Evolutionary conservation across 805 yeast species (phyloP).

Genomic region (Schwanniomyces polymorphus): DNA sequence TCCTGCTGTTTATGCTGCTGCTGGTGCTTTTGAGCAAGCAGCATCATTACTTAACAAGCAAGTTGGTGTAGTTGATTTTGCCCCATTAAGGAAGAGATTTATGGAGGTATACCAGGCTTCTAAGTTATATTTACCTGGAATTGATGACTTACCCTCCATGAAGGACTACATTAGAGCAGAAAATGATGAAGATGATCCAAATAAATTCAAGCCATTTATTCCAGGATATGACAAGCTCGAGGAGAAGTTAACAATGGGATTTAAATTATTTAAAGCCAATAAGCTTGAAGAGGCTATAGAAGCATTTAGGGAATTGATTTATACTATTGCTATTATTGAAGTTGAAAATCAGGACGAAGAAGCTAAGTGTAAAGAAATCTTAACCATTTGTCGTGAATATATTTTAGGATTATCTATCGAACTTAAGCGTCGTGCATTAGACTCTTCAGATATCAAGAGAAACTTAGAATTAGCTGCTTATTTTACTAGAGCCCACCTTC

Average conservation of each 20-base stretch:
- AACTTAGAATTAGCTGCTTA: constrained; percentile 94
- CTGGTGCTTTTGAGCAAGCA: constrained; percentile 96
- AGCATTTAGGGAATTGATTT: constrained; percentile 75
- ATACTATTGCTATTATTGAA: constrained; percentile 67
- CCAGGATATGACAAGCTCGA: constrained; percentile 74
- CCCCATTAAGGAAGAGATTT: constrained; percentile 82
- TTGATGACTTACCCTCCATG: constrained; percentile 72
- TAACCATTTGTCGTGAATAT: constrained; percentile 81
- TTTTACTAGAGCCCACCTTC: constrained; percentile 82
- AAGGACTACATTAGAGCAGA: constrained; percentile 67
- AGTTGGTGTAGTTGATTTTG: constrained; percentile 81
- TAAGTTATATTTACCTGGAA: constrained; percentile 72
- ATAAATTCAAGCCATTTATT: constrained; percentile 57
- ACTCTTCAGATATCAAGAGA: constrained; percentile 70
- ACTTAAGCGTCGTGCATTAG: constrained; percentile 79
- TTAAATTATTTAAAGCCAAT: constrained; percentile 79
- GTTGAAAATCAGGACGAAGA: constrained; percentile 78
- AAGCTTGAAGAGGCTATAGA: constrained; percentile 80
- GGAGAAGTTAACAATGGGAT: constrained; percentile 66
- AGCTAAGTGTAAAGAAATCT: constrained; percentile 66
- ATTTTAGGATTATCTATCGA: constrained; percentile 92
- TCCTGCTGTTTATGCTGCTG: constrained; percentile 91
- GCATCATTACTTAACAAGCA: constrained; percentile 90
- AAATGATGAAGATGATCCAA: constrained; percentile 53
- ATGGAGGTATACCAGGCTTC: constrained; percentile 80